Evolutionary conservation across 108 stramenopile genomes (phyloP), one percentile per base, ranked within the genome.

Genomic region (Conticribra guillardii): DNA sequence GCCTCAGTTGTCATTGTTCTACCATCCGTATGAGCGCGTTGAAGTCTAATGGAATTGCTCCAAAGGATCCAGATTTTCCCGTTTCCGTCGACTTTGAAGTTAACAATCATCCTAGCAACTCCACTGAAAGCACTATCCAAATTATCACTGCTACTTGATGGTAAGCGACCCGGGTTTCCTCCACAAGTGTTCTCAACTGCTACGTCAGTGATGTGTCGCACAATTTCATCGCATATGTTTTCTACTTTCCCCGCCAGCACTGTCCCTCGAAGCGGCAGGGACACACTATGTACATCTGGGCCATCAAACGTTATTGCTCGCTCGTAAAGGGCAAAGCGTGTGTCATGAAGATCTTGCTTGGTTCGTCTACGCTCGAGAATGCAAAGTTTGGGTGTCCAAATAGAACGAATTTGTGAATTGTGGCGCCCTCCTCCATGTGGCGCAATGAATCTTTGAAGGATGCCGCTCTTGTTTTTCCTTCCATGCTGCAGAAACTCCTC

Each of bases 71-170:
- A 75, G 28, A 84, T 60, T 21, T 81, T 82, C 47, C 88, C 92
- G 19, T 78, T 82, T n/a, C 89, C 82, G 46, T 93, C 94, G 44
- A 93, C 85, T 74, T 95, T 95, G 50, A 95, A 92, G 67, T 95
- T 93, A 22, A 89, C 51, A 5, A 88, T 88, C 79, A 91, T 86
- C 46, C 92, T 80, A 44, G 67, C 75, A 21, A 76, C 91, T 60
- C 51, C 85, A 15, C 55, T 17, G 52, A 58, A 54, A 16, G 49
- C 23, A 46, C 64, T 70, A 18, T 41, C 17, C 34, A 17, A 33
- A 5, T 32, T 53, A 17, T 53, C 49, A 27, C 66, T 26, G 4
- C 33, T 56, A 22, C 0, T 28, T 28, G 32, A n/a, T n/a, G n/a
- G n/a, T n/a, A n/a, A 62, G 55, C n/a, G 56, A 46, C 65, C 84